These are phyloP conservation scores for Ceratopteris richardii DNA, from an alignment of 75 land plant species.

Conservation along the genomic window DNA sequence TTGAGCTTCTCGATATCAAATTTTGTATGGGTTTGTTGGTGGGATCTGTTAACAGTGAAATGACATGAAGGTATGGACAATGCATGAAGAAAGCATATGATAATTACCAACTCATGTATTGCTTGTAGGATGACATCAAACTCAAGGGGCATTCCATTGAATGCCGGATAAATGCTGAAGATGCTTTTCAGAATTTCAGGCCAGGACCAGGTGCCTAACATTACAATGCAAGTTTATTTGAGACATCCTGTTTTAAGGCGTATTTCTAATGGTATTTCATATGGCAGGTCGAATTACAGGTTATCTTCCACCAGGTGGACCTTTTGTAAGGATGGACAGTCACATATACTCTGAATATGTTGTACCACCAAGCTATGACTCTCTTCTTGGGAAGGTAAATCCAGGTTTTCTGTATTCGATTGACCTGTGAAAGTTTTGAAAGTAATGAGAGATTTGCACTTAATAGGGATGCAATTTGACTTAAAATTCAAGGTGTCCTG, in stretches of 20 bases:
- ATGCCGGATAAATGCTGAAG: slow-evolving; percentile 97
- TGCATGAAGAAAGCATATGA: too few species aligned
- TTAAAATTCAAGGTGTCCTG: too few species aligned
- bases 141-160: slow-evolving; percentile 92
- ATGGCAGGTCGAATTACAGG: slow-evolving; percentile 72
- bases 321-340: slow-evolving; percentile 98
- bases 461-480: too few species aligned
- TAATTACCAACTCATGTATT: too few species aligned
- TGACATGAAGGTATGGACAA: too few species aligned
- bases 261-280: slow-evolving; percentile 1
- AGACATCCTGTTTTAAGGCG: neutral
- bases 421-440: too few species aligned
- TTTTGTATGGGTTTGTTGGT: too few species aligned
- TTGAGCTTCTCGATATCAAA: too few species aligned
- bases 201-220: slow-evolving; percentile 78
- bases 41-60: too few species aligned
- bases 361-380: slow-evolving; percentile 96
- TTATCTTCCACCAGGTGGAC: slow-evolving; percentile 93
- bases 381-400: slow-evolving; percentile 87
- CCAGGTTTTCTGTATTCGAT: too few species aligned
- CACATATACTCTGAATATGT: slow-evolving; percentile 93
- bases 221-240: neutral
- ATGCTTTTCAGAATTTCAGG: slow-evolving; percentile 84
- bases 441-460: too few species aligned
- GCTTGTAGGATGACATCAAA: slow-evolving; percentile 71